Evolutionary conservation across 139 green algal species (phyloP), one percentile per base, ranked within the genome.

Genomic region (Eudorina sp.): DNA sequence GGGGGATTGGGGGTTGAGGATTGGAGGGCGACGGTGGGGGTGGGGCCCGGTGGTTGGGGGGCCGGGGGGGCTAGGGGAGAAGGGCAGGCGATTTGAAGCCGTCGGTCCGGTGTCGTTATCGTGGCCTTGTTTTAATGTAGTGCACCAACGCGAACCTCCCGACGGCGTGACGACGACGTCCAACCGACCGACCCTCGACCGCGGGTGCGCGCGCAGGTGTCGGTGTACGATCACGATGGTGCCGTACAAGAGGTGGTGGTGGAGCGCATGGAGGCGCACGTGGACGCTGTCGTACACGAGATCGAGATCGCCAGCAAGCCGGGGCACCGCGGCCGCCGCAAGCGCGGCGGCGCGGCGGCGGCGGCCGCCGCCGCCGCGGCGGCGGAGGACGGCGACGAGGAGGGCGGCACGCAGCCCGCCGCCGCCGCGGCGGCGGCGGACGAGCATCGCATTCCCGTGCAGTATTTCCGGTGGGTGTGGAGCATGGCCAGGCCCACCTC

Each of bases 171-270:
- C n/a, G n/a, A 38, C 36, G 1, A 1, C 1, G 34, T 27, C 16
- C 18, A 69, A 1, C 25, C 53, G 21, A 19, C 53, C 25, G 27
- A 64, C 53, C 53, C 53, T 3, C 53, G 21, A 4, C 4, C 53
- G 7, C 53, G 3, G 21, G 53, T 23, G 21, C 4, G 6, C 3
- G 21, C 53, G n/a, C 46, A 88, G 82, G 53, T 88, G 1, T 64
- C 82, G 7, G 66, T 88, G 46, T 88, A 88, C 62, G 82, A 88
- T 66, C 41, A 69, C 36, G 82, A 88, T 13, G 82, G 64, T 4
- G 66, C 64, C 34, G 66, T 79, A 43, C 82, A 88, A 69, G 82
- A 88, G 82, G 66, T 80, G 31, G 48, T 80, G 18, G 82, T 88
- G 43, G 82, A 88, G 82, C 46, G 46, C 23, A 78, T 88, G 82